A percentile compares a stretch with the other conserved stretches of the same genome.
Conservation (phyloP, 2,329 filamentous ascomycete genomes). For the Penicillium psychrosexuale region DNA sequence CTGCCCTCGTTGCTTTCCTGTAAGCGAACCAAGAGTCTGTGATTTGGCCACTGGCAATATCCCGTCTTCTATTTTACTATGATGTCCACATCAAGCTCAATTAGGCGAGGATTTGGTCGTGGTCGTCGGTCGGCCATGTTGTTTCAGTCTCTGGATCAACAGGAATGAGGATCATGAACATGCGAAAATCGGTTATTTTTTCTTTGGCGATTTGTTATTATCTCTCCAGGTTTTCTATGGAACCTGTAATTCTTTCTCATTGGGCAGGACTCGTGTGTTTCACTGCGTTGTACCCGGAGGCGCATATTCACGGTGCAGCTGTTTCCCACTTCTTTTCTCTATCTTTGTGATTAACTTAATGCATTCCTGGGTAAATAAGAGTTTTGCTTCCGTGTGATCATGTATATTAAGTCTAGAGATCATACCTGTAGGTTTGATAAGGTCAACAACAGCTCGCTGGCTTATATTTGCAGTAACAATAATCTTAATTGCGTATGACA, state of each 20-base stretch:
- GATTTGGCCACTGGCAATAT: not conserved
- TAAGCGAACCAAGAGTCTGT: slow-evolving; percentile 24
- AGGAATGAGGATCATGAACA: slow-evolving; percentile 22
- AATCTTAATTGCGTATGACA: not conserved
- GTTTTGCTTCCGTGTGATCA: not conserved
- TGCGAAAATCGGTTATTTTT: slow-evolving; percentile 12
- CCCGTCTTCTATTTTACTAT: not conserved
- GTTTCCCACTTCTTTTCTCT: slow-evolving; percentile 4
- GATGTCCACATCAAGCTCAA: not conserved
- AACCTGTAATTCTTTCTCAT: slow-evolving; percentile 14
- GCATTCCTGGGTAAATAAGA: slow-evolving; percentile 11
- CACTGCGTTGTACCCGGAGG: slow-evolving; percentile 4
- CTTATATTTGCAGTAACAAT: not conserved
- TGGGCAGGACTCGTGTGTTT: slow-evolving; percentile 7
- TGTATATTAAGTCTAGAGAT: not conserved
- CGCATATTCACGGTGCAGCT: slow-evolving; percentile 15
- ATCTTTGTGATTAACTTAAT: slow-evolving; percentile 15
- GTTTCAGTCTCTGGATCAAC: not conserved
- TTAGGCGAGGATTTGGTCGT: not conserved
- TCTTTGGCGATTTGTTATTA: not conserved
- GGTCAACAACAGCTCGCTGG: not conserved
- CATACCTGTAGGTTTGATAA: not conserved
- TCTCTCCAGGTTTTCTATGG: slow-evolving; percentile 8
- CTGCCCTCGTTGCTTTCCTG: slow-evolving; percentile 43
- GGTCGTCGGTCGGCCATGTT: not conserved